Conservation (phyloP, 2,329 filamentous ascomycete species). For the Fusarium sp. region DNA sequence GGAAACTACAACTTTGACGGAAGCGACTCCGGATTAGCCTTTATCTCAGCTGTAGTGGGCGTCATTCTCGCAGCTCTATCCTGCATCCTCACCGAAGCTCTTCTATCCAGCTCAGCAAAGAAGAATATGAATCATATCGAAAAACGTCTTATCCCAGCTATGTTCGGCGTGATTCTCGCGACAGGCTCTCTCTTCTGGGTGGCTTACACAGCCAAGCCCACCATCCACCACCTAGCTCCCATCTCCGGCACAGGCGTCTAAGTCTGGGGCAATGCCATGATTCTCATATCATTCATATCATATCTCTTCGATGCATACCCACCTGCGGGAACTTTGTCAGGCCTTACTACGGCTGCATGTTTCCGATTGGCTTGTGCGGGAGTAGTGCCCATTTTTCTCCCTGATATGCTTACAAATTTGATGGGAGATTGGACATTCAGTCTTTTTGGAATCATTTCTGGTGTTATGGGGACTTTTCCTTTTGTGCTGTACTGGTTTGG, state of each 20-base stretch:
- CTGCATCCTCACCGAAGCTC: not conserved
- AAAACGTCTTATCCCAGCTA: not conserved
- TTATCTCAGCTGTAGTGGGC: not conserved
- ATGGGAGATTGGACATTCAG: slow-evolving; percentile 1
- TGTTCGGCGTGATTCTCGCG: not conserved
- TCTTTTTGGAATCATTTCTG: slow-evolving; percentile 4
- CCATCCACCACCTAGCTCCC: not conserved
- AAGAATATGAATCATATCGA: not conserved
- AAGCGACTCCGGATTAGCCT: not conserved
- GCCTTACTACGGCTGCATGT: slow-evolving; percentile 1
- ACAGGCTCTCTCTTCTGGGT: not conserved
- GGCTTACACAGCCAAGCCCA: not conserved
- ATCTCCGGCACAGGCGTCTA: not conserved
- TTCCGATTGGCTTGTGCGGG: slow-evolving; percentile 5
- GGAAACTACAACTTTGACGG: not conserved
- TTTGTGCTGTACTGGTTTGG: slow-evolving; percentile 5
- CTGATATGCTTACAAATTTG: not conserved
- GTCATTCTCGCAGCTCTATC: rapidly evolving
- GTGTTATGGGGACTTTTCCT: not conserved
- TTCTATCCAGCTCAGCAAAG: not conserved
- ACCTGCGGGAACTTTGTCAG: not conserved
- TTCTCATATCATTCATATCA: slow-evolving; percentile 5
- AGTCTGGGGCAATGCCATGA: slow-evolving; percentile 3
- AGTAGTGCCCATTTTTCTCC: not conserved
- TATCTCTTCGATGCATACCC: slow-evolving; percentile 10